phyloP scores from a whole-genome alignment of 192 early-diverging fungal genomes.

The Coemansia pectinata region DNA sequence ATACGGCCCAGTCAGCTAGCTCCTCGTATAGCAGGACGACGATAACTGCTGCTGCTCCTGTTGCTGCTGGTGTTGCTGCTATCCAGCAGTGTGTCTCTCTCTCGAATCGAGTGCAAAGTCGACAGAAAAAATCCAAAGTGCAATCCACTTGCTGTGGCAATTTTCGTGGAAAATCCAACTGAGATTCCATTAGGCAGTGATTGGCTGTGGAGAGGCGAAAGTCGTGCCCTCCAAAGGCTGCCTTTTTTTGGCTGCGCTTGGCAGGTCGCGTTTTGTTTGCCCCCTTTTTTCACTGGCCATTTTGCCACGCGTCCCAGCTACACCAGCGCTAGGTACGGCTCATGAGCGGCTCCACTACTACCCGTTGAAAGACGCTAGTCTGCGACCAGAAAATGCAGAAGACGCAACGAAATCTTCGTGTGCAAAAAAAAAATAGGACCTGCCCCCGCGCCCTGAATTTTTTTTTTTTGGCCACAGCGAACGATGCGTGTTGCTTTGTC shows the following conservation, averaged over 20 bases:
- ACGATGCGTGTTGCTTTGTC: not conserved
- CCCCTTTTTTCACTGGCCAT: not conserved
- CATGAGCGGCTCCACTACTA: not conserved
- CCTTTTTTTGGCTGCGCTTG: not conserved
- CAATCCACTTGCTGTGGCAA: not conserved
- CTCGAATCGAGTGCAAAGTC: not conserved
- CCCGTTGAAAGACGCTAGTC: not conserved
- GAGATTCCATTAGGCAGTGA: conserved; percentile 24
- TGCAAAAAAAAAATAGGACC: not conserved
- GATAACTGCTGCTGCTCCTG: not conserved
- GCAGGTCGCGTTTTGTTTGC: not conserved
- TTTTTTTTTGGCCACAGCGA: conserved; percentile 1
- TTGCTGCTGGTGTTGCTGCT: not conserved
- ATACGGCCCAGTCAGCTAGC: not conserved
- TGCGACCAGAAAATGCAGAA: not conserved
- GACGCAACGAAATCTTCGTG: not conserved
- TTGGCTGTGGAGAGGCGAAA: conserved; percentile 22
- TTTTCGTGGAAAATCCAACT: conserved; percentile 18
- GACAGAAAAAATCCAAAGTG: not conserved
- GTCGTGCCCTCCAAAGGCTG: not conserved
- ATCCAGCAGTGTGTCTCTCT: not conserved
- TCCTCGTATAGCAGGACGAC: not conserved
- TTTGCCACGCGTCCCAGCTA: not conserved
- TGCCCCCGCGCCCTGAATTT: conserved; percentile 3
- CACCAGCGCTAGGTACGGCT: not conserved